A percentile compares a stretch with the other conserved stretches of the same genome.
These are phyloP conservation scores for Malassezia pachydermatis DNA, from an alignment of 1,284 basidiomycete genomes.

Conservation along the genomic window DNA sequence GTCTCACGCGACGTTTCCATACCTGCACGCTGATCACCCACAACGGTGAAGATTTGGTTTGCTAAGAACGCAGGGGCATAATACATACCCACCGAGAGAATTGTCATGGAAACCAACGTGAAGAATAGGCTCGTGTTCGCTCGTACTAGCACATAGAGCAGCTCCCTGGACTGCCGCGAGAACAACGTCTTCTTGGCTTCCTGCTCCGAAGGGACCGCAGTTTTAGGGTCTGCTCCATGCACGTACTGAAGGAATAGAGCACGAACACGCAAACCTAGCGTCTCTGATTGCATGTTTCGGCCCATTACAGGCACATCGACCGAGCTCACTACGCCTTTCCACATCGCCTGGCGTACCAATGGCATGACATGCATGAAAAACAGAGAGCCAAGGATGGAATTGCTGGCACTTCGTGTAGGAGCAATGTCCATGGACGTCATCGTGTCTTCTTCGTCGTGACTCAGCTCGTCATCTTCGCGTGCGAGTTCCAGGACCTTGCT, in stretches of 20 bases:
- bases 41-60: constrained; percentile 9
- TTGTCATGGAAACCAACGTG: constrained; percentile 1
- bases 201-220: neutral
- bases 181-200: neutral
- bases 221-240: neutral
- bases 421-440: constrained; percentile 1
- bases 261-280: neutral
- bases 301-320: constrained; percentile 12
- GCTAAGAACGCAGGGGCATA: constrained; percentile 16
- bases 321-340: constrained; percentile 1
- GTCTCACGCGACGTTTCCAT: neutral
- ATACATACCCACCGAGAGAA: constrained; percentile 6
- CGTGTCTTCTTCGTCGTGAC: neutral
- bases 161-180: neutral
- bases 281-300: constrained; percentile 5
- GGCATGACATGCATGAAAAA: constrained; percentile 6
- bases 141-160: constrained; percentile 1
- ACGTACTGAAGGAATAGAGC: neutral
- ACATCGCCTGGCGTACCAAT: neutral
- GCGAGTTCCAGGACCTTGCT: neutral
- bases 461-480: neutral
- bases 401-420: neutral
- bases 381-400: constrained; percentile 6
- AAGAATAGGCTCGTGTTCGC: constrained; percentile 5
- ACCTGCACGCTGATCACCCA: neutral